phyloP scores from a whole-genome alignment of 257 asterid genomes.

The Fraxinus excelsior region DNA sequence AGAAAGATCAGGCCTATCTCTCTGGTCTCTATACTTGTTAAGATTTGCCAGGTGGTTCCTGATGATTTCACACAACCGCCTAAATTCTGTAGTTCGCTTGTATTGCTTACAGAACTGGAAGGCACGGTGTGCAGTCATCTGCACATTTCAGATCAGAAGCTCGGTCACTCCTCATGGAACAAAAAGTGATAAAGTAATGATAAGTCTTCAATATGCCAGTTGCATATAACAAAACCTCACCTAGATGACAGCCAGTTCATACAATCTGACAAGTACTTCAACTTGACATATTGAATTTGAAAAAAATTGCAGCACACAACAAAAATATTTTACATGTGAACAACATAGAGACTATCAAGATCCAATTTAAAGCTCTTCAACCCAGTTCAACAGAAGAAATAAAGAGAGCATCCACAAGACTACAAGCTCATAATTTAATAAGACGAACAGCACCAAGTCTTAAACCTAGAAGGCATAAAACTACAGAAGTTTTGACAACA shows the following conservation, averaged over 20 bases:
- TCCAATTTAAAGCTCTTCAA: neutral
- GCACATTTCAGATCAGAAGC: slow-evolving; percentile 23
- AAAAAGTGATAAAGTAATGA: neutral
- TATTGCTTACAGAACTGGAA: slow-evolving; percentile 96
- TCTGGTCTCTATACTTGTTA: slow-evolving; percentile 88
- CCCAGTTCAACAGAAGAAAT: neutral
- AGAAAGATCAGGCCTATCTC: slow-evolving; percentile 90
- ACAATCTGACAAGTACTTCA: neutral
- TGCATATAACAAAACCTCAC: neutral
- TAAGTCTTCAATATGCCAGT: neutral
- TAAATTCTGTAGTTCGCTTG: slow-evolving; percentile 85
- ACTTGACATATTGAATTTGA: neutral
- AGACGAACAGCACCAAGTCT: neutral
- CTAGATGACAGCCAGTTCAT: neutral
- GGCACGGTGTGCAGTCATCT: slow-evolving; percentile 99
- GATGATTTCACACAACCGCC: slow-evolving; percentile 87
- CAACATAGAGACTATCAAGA: neutral
- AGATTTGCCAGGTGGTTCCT: slow-evolving; percentile 90
- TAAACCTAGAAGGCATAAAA: neutral
- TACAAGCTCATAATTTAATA: neutral
- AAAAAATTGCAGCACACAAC: neutral
- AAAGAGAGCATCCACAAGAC: neutral
- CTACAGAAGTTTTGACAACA: neutral
- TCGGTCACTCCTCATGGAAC: neutral
- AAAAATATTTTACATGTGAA: neutral